Percentiles rank a stretch among this genome's conserved stretches.
These are phyloP conservation scores for Backusella luteola DNA, from an alignment of 192 early-diverging fungal species.

Conservation along the genomic window DNA sequence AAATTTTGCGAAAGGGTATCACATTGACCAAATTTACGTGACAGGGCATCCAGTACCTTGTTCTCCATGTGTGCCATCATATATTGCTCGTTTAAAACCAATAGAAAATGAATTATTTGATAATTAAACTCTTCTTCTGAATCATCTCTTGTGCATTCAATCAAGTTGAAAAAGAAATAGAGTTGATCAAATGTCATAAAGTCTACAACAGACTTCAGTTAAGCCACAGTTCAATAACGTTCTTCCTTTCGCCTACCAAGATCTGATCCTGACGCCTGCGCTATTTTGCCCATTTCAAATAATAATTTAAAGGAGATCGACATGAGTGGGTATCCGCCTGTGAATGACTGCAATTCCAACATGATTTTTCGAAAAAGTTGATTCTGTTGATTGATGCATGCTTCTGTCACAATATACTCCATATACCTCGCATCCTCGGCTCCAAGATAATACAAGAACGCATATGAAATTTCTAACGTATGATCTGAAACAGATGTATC, in stretches of 20 bases:
- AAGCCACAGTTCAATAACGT: too few species aligned
- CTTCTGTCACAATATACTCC: conserved; percentile 35
- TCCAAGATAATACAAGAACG: conserved; percentile 44
- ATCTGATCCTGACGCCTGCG: not conserved
- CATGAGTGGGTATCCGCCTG: not conserved
- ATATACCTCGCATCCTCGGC: conserved; percentile 44
- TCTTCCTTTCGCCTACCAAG: not conserved
- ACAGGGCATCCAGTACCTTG: not conserved
- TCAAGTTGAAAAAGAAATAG: not conserved
- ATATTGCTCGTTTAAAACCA: conserved; percentile 1
- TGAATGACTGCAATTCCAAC: conserved; percentile 32
- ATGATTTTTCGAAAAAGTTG: conserved; percentile 51
- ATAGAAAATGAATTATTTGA: not conserved
- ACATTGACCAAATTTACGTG: not conserved
- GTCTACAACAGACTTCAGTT: not conserved
- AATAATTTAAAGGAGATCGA: not conserved
- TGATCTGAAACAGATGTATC: not conserved
- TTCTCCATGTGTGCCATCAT: conserved; percentile 2
- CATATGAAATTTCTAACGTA: conserved; percentile 44
- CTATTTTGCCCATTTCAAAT: conserved; percentile 4
- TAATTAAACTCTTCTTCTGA: conserved; percentile 1
- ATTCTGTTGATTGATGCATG: conserved; percentile 6
- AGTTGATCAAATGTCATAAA: not conserved
- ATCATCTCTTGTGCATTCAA: not conserved
- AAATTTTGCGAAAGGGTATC: conserved; percentile 80